Percentiles rank a stretch among this genome's conserved stretches.
Conservation (phyloP, 202 grass and related monocot genomes). For the Schoenoplectus triqueter region DNA sequence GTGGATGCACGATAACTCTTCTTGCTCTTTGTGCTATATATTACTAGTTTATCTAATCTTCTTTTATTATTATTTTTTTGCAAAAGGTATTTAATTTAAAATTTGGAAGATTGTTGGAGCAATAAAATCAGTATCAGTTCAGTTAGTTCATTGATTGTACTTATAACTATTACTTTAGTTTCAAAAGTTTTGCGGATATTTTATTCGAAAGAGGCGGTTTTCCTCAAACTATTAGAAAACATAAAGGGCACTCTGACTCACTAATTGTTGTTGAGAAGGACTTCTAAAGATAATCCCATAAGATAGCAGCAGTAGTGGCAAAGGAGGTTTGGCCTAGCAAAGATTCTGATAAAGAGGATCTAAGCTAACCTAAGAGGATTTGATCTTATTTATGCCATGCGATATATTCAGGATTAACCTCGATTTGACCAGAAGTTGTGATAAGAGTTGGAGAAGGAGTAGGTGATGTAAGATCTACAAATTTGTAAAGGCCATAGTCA, state of each 20-base stretch:
- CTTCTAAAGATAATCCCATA: not conserved
- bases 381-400: not conserved
- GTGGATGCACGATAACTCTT: conserved; percentile 3
- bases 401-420: not conserved
- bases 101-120: too few species aligned
- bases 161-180: too few species aligned
- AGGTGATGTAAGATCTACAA: not conserved
- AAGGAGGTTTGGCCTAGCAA: not conserved
- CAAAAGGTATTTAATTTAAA: too few species aligned
- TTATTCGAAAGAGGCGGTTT: too few species aligned
- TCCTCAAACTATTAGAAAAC: too few species aligned
- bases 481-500: not conserved
- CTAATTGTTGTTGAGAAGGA: too few species aligned
- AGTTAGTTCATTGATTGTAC: too few species aligned
- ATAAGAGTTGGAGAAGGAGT: not conserved
- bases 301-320: not conserved
- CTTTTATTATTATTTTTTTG: too few species aligned
- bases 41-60: too few species aligned
- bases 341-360: not conserved
- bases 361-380: not conserved
- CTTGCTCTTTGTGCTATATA: not conserved
- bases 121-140: too few species aligned
- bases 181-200: too few species aligned
- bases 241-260: too few species aligned
- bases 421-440: not conserved